Conservation (phyloP, 257 asterid genomes). For the Nicotiana benthamiana region DNA sequence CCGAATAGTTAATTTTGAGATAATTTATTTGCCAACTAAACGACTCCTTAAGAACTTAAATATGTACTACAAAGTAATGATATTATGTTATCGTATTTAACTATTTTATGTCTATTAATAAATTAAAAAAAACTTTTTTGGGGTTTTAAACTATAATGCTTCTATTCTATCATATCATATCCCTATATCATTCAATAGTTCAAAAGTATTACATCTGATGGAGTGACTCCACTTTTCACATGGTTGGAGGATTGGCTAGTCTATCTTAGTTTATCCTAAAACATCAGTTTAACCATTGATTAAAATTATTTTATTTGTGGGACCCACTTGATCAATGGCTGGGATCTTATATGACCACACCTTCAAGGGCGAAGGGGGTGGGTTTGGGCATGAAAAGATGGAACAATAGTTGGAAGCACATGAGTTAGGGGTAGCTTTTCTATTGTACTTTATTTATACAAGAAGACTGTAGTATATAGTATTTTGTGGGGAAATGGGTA, state of each 20-base stretch:
- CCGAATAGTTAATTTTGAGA: too few relatives aligned
- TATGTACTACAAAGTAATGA: too few relatives aligned
- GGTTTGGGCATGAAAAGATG: conserved; percentile 48
- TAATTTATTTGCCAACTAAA: too few relatives aligned
- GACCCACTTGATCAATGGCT: background rate
- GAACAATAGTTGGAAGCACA: conserved; percentile 69
- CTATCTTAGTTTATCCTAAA: background rate
- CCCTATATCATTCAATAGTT: conserved; percentile 3
- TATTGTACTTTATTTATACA: conserved; percentile 22
- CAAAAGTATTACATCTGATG: conserved; percentile 2
- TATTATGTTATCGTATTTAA: background rate
- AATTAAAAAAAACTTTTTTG: too few relatives aligned
- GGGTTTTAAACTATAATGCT: conserved; percentile 40
- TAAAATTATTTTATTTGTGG: background rate
- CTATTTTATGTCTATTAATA: too few relatives aligned
- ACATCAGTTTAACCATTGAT: background rate
- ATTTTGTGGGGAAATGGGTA: background rate
- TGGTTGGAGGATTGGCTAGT: conserved; percentile 15
- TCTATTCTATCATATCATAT: conserved; percentile 31
- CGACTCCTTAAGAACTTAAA: too few relatives aligned
- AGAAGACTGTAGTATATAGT: background rate
- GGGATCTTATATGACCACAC: background rate
- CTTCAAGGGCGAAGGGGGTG: too few relatives aligned
- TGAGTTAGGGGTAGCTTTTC: conserved; percentile 41
- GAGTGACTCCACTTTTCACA: conserved; percentile 17